phyloP scores from a whole-genome alignment of 1,284 basidiomycete genomes.

The Microbotryum lychnidis-dioicae region DNA sequence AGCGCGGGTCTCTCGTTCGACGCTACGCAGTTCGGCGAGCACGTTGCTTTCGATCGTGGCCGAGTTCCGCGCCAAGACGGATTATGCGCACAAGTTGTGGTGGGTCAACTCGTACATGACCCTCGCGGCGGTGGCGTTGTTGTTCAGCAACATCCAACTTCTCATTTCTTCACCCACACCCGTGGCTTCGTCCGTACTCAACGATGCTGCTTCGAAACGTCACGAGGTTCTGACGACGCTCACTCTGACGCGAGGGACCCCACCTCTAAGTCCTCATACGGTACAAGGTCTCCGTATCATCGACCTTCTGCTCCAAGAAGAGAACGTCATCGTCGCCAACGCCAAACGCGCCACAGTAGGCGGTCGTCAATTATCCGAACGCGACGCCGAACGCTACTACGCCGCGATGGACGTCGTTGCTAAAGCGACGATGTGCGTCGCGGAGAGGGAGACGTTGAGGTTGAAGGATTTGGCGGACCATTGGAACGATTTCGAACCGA shows the following conservation, averaged over 20 bases:
- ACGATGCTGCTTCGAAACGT: background rate
- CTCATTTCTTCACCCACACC: background rate
- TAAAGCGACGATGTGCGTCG: background rate
- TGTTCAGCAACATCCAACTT: background rate
- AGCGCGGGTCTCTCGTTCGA: background rate
- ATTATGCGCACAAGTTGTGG: conserved; percentile 1
- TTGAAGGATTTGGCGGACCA: background rate
- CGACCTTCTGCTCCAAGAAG: background rate
- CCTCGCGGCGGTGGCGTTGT: background rate
- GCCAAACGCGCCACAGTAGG: background rate
- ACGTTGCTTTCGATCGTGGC: background rate
- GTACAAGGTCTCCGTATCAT: background rate
- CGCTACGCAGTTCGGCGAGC: background rate
- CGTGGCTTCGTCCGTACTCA: background rate
- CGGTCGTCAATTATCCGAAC: background rate
- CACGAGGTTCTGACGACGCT: background rate
- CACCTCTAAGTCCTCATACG: background rate
- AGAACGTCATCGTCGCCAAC: background rate
- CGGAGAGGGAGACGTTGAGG: background rate
- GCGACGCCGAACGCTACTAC: background rate
- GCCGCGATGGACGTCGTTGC: background rate
- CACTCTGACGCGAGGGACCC: too few species aligned
- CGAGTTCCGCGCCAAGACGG: conserved; percentile 3
- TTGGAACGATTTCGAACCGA: too few species aligned
- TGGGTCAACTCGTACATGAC: background rate